Evolutionary conservation across 1,284 basidiomycete genomes (phyloP).

Genomic region (Pseudozyma sp.): DNA sequence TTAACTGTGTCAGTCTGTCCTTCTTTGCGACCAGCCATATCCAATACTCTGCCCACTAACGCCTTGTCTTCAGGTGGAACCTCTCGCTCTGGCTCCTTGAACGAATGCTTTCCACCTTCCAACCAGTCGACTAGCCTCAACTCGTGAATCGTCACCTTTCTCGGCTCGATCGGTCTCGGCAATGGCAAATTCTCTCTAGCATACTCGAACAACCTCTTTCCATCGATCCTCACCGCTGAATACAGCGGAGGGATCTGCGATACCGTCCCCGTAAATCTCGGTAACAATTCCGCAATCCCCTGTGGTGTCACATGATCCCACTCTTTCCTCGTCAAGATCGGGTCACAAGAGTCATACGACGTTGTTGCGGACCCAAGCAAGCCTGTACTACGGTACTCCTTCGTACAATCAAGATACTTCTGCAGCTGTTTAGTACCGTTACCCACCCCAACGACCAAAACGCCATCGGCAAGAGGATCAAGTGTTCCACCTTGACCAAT

Average conservation of each 20-base stretch:
- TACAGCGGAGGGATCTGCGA: constrained; percentile 78
- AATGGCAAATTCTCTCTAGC: constrained; percentile 89
- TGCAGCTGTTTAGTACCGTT: constrained; percentile 89
- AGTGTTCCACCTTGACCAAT: constrained; percentile 93
- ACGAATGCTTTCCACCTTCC: constrained; percentile 49
- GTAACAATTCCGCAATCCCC: constrained; percentile 74
- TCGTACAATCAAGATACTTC: constrained; percentile 88
- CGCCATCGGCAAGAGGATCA: constrained; percentile 95
- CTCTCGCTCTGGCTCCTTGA: constrained; percentile 55
- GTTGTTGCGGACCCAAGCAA: constrained; percentile 94
- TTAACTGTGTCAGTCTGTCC: constrained; percentile 44
- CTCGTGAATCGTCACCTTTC: constrained; percentile 84
- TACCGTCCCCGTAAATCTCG: constrained; percentile 87
- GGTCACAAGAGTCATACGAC: constrained; percentile 88
- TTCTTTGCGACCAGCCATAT: constrained; percentile 53
- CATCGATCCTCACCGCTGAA: constrained; percentile 98
- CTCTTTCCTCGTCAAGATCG: constrained; percentile 72
- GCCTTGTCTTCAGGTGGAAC: constrained; percentile 59
- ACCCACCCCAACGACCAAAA: constrained; percentile 86
- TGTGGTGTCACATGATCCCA: constrained; percentile 83
- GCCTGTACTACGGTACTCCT: constrained; percentile 87
- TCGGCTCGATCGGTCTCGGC: constrained; percentile 89
- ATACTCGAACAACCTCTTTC: constrained; percentile 94
- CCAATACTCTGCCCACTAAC: constrained; percentile 55
- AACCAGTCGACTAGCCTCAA: constrained; percentile 75